Evolutionary conservation across 176 grass and related monocot genomes (phyloP).

Genomic region (Melocanna baccifera): DNA sequence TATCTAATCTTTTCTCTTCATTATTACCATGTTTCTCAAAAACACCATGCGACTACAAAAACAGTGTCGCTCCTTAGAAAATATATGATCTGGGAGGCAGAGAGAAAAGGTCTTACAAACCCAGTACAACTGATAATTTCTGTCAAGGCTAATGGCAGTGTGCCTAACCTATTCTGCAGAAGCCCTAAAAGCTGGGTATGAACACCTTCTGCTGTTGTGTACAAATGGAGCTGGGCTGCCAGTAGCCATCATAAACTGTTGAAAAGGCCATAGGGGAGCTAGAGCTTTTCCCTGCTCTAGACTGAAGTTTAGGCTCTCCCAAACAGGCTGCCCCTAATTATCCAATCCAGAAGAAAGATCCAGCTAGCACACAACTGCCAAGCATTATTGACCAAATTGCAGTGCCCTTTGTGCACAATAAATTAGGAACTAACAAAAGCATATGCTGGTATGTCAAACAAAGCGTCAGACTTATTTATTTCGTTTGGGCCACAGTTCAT

Average conservation of each 20-base stretch:
- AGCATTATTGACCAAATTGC: background rate
- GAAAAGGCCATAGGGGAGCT: background rate
- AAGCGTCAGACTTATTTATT: background rate
- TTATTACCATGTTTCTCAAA: background rate
- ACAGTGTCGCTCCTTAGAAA: background rate
- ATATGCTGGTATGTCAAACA: slow-evolving; percentile 2
- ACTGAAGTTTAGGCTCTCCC: background rate
- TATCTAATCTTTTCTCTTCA: slow-evolving; percentile 7
- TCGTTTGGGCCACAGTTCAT: background rate
- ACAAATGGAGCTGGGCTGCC: background rate
- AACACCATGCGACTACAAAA: background rate
- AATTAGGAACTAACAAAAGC: slow-evolving; percentile 6
- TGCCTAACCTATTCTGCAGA: slow-evolving; percentile 21
- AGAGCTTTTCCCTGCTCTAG: background rate
- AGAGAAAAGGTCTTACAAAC: background rate
- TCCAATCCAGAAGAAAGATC: background rate
- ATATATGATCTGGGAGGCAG: background rate
- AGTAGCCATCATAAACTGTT: background rate
- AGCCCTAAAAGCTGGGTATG: background rate
- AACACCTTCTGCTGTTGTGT: background rate
- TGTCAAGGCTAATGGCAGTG: background rate
- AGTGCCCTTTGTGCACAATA: background rate
- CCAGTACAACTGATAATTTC: background rate
- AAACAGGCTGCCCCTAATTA: background rate
- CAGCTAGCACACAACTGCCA: slow-evolving; percentile 7